Conservation (phyloP, 2,329 filamentous ascomycete species). For the Aspergillus ochraceoroseus region DNA sequence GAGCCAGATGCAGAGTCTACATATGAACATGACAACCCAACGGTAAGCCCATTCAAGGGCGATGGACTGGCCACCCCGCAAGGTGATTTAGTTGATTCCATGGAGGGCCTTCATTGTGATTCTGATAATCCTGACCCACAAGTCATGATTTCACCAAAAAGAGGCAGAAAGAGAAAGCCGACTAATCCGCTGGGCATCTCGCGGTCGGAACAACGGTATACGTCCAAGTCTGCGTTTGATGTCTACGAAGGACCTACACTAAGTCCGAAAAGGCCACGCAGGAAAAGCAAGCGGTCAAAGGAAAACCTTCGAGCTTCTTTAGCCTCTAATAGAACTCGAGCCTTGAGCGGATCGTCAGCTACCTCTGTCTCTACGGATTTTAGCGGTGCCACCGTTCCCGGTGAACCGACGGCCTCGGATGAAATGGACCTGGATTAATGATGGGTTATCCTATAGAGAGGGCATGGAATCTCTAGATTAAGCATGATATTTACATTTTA, state of each 20-base stretch:
- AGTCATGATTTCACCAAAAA: constrained; percentile 14
- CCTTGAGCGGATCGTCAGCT: constrained; percentile 16
- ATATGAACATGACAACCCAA: background rate
- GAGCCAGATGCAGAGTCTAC: constrained; percentile 31
- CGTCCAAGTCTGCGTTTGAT: constrained; percentile 9
- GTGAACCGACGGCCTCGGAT: constrained; percentile 21
- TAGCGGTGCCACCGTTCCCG: constrained; percentile 15
- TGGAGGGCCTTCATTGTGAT: constrained; percentile 32
- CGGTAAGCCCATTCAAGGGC: background rate
- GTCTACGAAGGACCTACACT: constrained; percentile 12
- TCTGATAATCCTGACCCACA: constrained; percentile 21
- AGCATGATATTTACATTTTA: too few relatives aligned
- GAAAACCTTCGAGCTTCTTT: constrained; percentile 14
- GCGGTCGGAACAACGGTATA: background rate
- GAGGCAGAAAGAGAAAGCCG: constrained; percentile 38
- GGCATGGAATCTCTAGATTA: too few relatives aligned
- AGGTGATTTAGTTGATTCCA: constrained; percentile 33
- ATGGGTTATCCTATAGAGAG: background rate
- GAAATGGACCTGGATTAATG: constrained; percentile 38
- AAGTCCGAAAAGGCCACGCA: constrained; percentile 27
- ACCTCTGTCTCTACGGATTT: constrained; percentile 22
- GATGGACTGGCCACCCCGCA: constrained; percentile 19
- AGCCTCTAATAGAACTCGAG: background rate
- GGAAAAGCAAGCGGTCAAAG: constrained; percentile 20
- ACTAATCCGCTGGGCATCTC: constrained; percentile 17